Evolutionary conservation across 2,329 filamentous ascomycete genomes (phyloP), one percentile per base, ranked within the genome.

Genomic region (Coleophoma crateriformis): DNA sequence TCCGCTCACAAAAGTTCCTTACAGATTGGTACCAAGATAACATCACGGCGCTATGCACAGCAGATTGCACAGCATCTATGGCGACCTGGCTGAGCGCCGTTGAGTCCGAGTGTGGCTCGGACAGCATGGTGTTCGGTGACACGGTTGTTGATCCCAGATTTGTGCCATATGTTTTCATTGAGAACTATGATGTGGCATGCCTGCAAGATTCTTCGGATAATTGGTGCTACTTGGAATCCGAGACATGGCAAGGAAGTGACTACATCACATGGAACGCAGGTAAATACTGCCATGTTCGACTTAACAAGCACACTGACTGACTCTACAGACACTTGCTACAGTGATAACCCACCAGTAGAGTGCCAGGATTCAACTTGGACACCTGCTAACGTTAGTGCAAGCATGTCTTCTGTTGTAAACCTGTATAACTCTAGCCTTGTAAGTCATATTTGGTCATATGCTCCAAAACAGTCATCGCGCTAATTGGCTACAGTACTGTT

Each of bases 21-120:
- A 10, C 7, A 43, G 40, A 43, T 34, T 52, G 50, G 50, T 46
- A 42, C 33, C 17, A n/a, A 22, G 38, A 46, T 27, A 47, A 52
- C 33, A 45, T 52, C 27, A 52, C 41, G 17, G 42, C 43, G 2
- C 38, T 52, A 35, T 52, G 50, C 42, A 49, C 46, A 33, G 13
- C 41, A 33, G 42, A 8, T 17, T 52, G 50, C 62, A 72, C 47
- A 72, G 71, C 15, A 11, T 52, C 51, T 3, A 15, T 53, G 19
- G 45, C 27, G 19, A 45, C 44, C 56, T 66, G 3, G 66, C 73
- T 55, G 60, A 58, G 12, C 47, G 34, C 17, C 33, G 51, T 54
- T 8, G 46, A 49, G 41, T 27, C 49, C 22, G 33, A n/a, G 14
- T 54, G 51, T 47, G 51, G 17, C 19, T 14, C 14, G 14, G 42